A percentile compares a stretch with the other conserved stretches of the same genome.
phyloP scores from a whole-genome alignment of 1,284 basidiomycete genomes.

The Psilocybe mexicana region DNA sequence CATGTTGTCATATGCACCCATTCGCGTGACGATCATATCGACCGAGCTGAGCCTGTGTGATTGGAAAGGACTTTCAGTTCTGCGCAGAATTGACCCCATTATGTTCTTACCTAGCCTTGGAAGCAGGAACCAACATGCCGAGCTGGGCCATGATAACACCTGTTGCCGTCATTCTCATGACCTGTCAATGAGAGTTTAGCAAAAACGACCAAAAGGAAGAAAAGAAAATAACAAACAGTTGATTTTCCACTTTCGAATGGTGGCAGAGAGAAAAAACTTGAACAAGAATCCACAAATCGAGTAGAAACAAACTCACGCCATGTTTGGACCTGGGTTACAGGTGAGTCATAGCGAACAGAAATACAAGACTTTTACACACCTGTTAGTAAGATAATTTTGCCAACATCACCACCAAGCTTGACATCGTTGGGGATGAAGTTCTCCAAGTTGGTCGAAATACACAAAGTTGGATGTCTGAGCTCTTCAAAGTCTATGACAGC shows the following conservation, averaged over 20 bases:
- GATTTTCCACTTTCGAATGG: constrained; percentile 71
- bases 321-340: constrained; percentile 71
- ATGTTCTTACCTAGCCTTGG: constrained; percentile 64
- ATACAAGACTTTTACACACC: constrained; percentile 46
- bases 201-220: background rate
- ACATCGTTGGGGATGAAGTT: constrained; percentile 96
- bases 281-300: background rate
- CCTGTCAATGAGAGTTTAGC: constrained; percentile 37
- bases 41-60: constrained; percentile 76
- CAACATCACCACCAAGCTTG: constrained; percentile 76
- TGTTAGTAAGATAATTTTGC: constrained; percentile 87
- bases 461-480: constrained; percentile 82
- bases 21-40: constrained; percentile 93
- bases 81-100: background rate
- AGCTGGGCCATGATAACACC: constrained; percentile 97
- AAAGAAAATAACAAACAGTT: constrained; percentile 50
- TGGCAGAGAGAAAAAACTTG: background rate
- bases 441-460: constrained; percentile 55
- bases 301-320: constrained; percentile 61
- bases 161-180: constrained; percentile 95
- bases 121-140: constrained; percentile 96
- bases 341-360: background rate
- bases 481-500: constrained; percentile 59
- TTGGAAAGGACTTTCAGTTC: constrained; percentile 1
- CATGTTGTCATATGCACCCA: constrained; percentile 99